Conservation (phyloP, 2,329 filamentous ascomycete genomes). For the Dactylellina sp. region DNA sequence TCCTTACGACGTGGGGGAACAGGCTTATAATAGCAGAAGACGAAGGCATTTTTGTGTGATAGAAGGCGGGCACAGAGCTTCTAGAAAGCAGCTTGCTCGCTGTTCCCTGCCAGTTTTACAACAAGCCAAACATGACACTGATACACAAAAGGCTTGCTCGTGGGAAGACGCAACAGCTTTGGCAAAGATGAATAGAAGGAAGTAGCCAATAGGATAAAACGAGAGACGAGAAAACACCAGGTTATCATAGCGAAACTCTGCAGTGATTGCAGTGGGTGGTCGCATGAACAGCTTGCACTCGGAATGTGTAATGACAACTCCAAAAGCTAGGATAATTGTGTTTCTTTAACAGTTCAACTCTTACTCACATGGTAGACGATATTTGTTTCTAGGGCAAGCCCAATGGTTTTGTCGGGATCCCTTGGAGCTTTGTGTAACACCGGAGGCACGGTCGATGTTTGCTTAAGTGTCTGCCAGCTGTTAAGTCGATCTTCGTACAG, state of each 20-base stretch:
- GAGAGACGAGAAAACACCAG: not conserved
- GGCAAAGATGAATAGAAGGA: slow-evolving; percentile 21
- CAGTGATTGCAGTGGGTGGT: slow-evolving; percentile 32
- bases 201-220: not conserved
- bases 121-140: slow-evolving; percentile 31
- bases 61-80: slow-evolving; percentile 44
- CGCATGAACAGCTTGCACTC: slow-evolving; percentile 27
- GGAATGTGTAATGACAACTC: slow-evolving; percentile 25
- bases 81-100: slow-evolving; percentile 38
- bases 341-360: slow-evolving; percentile 13
- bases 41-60: slow-evolving; percentile 37
- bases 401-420: slow-evolving; percentile 2
- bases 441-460: slow-evolving; percentile 51
- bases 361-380: slow-evolving; percentile 41
- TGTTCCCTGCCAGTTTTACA: slow-evolving; percentile 23
- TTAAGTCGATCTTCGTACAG: slow-evolving; percentile 29
- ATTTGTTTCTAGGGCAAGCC: slow-evolving; percentile 1
- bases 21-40: slow-evolving; percentile 24
- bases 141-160: slow-evolving; percentile 18
- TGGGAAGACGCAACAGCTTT: slow-evolving; percentile 15
- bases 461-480: slow-evolving; percentile 52
- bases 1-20: slow-evolving; percentile 18
- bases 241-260: slow-evolving; percentile 12
- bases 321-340: slow-evolving; percentile 13
- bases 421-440: slow-evolving; percentile 48